These are phyloP conservation scores for Cytospora mali DNA, from an alignment of 2,329 filamentous ascomycete genomes.

Conservation along the genomic window DNA sequence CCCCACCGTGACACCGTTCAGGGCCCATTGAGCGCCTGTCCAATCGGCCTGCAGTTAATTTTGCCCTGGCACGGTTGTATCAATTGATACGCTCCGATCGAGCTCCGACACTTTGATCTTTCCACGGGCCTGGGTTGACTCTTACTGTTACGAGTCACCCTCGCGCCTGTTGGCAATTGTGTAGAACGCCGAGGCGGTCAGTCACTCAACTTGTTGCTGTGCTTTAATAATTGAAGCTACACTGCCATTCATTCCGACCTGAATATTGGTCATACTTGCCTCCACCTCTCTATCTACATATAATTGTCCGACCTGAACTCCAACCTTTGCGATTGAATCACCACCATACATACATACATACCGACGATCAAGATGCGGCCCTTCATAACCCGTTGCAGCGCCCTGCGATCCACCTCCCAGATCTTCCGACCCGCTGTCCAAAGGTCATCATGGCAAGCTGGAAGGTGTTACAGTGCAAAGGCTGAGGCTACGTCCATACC, in stretches of 20 bases:
- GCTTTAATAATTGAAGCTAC: slow-evolving; percentile 17
- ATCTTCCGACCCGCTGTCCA: slow-evolving; percentile 39
- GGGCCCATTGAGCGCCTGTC: neutral
- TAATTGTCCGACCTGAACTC: neutral
- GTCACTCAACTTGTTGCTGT: neutral
- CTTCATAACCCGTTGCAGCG: slow-evolving; percentile 46
- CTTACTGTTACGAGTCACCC: neutral
- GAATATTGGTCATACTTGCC: neutral
- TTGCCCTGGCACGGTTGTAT: neutral
- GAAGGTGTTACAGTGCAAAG: slow-evolving; percentile 55
- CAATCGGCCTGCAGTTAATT: slow-evolving; percentile 13
- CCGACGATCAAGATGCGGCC: slow-evolving; percentile 48
- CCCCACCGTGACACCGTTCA: neutral
- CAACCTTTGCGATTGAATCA: neutral
- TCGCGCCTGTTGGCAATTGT: neutral
- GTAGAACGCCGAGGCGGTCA: neutral
- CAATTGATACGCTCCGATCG: neutral
- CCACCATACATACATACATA: slow-evolving; percentile 3
- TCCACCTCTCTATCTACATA: neutral
- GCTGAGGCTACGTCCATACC: slow-evolving; percentile 51
- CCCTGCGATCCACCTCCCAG: slow-evolving; percentile 38
- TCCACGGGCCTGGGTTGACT: neutral
- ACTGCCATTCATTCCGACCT: neutral
- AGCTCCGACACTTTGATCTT: neutral
- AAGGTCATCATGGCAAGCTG: slow-evolving; percentile 37